Evolutionary conservation across 805 yeast genomes (phyloP), one percentile per base, ranked within the genome.

Genomic region (Phaffomyces antillensis): DNA sequence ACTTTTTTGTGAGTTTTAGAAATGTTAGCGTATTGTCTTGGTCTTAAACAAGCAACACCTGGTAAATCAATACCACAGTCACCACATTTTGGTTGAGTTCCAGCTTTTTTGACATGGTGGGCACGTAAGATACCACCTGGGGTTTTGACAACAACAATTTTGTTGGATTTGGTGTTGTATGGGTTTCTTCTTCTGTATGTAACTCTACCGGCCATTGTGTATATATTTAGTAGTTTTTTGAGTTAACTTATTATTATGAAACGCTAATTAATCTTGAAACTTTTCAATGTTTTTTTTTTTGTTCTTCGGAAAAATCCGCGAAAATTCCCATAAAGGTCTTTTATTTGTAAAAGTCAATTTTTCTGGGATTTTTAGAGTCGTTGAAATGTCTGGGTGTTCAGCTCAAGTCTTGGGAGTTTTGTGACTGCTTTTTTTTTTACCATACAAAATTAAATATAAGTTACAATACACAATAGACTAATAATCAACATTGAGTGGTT

Each of bases 141-240:
- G 77, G 99, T 93, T 88, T 91, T 93, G 67, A 91, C 96, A 76
- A 91, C 95, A 91, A 86, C 91, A 81, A 93, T 91, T 81, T 86
- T 87, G 96, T 93, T 93, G 64, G 99, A 93, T 76, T 83, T 85
- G 84, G 99, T 90, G 96, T 93, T 93, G 96, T 89, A 90, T 79
- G 97, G 96, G 76, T 89, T 90, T 83, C 96, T 87, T 83, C 95
- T 88, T 85, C 97, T 88, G 86, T 81, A 90, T 63, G 97, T 89
- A 76, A 90, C 95, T 84, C 99, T 91, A 79, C 89, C 96, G 73
- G 96, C 99, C 99, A 93, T 93, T 78, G 67, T 77, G 30, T 17
- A 6, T 15, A 2, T 30, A 16, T 32, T 32, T 16, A 16, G 12
- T 32, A 8, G 5, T 15, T 15, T 32, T 8, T 32, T 32, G 34